Percentiles rank a stretch among this genome's conserved stretches.
Conservation (phyloP, 208 protist species). For the Pavlovales sp. region DNA sequence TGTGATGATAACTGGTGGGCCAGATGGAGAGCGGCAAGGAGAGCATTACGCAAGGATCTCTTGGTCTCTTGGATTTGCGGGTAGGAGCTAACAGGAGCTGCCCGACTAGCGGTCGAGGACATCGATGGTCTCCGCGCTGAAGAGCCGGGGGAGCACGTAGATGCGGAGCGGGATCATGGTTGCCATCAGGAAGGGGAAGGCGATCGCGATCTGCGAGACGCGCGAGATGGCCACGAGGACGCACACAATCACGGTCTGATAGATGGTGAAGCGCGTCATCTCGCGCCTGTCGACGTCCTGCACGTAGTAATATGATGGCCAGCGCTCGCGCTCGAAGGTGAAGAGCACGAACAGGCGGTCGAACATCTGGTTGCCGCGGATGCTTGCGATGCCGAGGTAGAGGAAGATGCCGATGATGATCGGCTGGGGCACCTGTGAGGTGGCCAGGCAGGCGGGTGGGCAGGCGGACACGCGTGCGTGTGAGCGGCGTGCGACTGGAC, state of each 20-base stretch:
- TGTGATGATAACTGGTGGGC: no score
- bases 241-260: neutral
- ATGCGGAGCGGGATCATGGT: no score
- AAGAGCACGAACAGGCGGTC: conserved; percentile 49
- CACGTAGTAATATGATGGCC: neutral
- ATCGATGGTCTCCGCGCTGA: no score
- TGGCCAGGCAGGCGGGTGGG: no score
- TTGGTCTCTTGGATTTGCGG: no score
- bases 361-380: conserved; percentile 54
- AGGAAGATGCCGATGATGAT: conserved; percentile 49
- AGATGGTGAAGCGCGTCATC: neutral
- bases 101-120: no score
- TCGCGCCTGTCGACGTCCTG: neutral
- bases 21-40: no score
- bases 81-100: no score
- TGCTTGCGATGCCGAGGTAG: conserved; percentile 49
- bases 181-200: conserved; percentile 54
- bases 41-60: no score
- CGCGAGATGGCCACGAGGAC: conserved; percentile 8
- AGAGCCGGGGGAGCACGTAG: no score
- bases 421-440: neutral
- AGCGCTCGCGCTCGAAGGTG: neutral
- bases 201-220: conserved; percentile 9
- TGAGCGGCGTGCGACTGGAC: no score
- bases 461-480: no score